A percentile compares a stretch with the other conserved stretches of the same genome.
These are phyloP conservation scores for Olyra latifolia DNA, from an alignment of 176 grass and related monocot genomes.

Conservation along the genomic window DNA sequence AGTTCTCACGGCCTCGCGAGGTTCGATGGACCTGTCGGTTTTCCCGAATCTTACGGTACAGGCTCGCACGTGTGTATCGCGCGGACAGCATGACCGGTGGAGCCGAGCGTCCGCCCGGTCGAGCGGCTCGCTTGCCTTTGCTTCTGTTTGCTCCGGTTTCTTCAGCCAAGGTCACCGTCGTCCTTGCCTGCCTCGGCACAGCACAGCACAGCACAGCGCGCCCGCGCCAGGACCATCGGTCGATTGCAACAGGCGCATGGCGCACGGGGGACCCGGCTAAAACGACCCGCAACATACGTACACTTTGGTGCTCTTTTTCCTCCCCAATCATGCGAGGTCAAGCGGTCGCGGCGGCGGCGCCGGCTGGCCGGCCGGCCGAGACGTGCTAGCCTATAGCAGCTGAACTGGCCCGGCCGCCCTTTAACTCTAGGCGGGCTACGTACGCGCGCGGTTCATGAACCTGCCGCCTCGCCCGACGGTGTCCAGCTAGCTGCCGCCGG, in stretches of 20 bases:
- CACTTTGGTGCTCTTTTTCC: not conserved
- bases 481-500: not conserved
- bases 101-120: not conserved
- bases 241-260: not conserved
- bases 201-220: not conserved
- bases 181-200: not conserved
- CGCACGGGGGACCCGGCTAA: not conserved
- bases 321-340: not conserved
- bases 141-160: not conserved
- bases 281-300: not conserved
- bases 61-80: not conserved
- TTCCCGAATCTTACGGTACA: not conserved
- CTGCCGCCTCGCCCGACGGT: conserved; percentile 11
- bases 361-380: not conserved
- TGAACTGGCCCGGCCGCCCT: not conserved
- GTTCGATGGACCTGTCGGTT: conserved; percentile 11
- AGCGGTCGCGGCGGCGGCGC: conserved; percentile 12
- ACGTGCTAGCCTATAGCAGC: conserved; percentile 20
- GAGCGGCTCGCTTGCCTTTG: not conserved
- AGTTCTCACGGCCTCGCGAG: not conserved
- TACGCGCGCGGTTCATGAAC: conserved; percentile 41
- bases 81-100: not conserved
- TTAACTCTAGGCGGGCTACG: not conserved
- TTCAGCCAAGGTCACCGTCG: not conserved
- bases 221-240: not conserved